Evolutionary conservation across 306 rosid species (phyloP), one percentile per base, ranked within the genome.

Genomic region (Glycyrrhiza uralensis): DNA sequence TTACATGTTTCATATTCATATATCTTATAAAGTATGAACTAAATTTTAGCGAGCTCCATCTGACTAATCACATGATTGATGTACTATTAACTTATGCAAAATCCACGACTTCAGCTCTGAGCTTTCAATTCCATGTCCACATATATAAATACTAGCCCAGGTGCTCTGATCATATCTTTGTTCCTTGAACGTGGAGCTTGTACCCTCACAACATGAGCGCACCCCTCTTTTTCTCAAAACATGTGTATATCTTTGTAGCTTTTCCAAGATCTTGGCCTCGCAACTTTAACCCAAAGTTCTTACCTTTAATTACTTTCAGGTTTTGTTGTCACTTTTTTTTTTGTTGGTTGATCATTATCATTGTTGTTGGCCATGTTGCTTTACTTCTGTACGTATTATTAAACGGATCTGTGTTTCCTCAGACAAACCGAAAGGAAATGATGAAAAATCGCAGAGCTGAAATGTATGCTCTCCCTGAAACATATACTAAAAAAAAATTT

Each of bases 161-260:
- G 50, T 66, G 52, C 26, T 54, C 46, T 22, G 18, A 50, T 9
- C 52, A 52, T n/a, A n/a, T n/a, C 73, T 42, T 35, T 24, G 32
- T 54, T 66, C 46, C 6, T 66, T 57, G 72, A 85, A 82, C 83
- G 80, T 84, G 91, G 47, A 75, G 39, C 41, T 76, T 47, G 72
- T 58, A 47, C 76, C 69, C 15, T 68, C 20, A 15, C 64, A 60
- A 69, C 79, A 59, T 52, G 67, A 47, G 35, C 60, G 26, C 50
- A 13, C 69, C 52, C 63, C 24, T 8, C 32, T 42, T 60, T 54
- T 66, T 35, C 44, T n/a, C 26, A 72, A 7, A 33, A 46, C 56
- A 69, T 42, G 71, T 23, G 22, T 6, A 29, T 36, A 36, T 39
- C 65, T 52, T 44, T 24, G 6, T 18, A 7, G 11, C 30, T 74